Evolutionary conservation across 257 asterid species (phyloP), one percentile per base, ranked within the genome.

Genomic region (Anisodus tanguticus): DNA sequence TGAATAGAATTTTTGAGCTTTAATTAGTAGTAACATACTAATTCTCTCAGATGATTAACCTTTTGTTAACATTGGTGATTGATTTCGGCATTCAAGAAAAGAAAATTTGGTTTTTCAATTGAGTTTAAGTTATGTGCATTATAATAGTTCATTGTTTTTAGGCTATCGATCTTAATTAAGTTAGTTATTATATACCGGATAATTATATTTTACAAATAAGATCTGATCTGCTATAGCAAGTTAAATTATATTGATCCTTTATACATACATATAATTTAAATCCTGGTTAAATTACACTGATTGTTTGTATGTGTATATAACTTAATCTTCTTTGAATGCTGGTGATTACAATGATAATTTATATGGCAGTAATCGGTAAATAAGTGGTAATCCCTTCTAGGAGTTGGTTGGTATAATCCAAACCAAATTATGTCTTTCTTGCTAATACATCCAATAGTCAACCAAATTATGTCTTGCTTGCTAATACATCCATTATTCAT

Each of bases 51-150:
- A 74, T 74, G 45, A 81, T 81, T 81, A 81, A 62, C 49, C 76
- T 60, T 81, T 81, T 62, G 84, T 62, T 45, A 62, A 41, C 77
- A 81, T 81, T 62, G 77, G 84, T 55, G 82, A 62, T 62, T 81
- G 41, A 45, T 81, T 45, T 81, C 62, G 49, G 84, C 59, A 81
- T 81, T 81, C 74, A 62, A 45, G 72, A 63, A 22, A 22, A 80
- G 41, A 45, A 26, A 19, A 43, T 6, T 81, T 62, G 41, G 37
- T 7, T 81, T 80, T 62, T 0, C 41, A n/a, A 6, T 68, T 37
- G 43, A 19, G 7, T 26, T 15, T 4, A 39, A 1, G 12, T 72
- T 71, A n/a, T 45, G 0, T 71, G 58, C 19, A 10, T 31, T 31
- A 31, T 17, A 16, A 72, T 72, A 2, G 17, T 39, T 2, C 13